phyloP scores from a whole-genome alignment of 805 yeast species.

The Dipodascus albidus region DNA sequence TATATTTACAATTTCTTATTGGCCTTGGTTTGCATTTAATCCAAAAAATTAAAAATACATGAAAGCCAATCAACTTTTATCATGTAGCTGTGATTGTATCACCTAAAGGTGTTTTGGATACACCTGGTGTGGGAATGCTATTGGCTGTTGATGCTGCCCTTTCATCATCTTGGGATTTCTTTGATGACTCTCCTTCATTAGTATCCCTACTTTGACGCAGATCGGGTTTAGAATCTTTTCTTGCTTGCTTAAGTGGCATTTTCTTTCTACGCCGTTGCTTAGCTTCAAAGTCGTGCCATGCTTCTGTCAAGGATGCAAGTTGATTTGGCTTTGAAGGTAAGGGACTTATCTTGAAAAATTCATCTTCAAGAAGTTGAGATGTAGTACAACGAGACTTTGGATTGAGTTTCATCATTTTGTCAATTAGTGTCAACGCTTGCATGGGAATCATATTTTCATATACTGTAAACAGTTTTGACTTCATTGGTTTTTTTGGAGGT shows the following conservation, averaged over 20 bases:
- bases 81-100: background rate
- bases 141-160: background rate
- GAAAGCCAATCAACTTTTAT: background rate
- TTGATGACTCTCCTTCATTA: background rate
- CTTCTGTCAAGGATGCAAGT: constrained; percentile 38
- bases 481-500: constrained; percentile 37
- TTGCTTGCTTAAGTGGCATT: background rate
- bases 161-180: background rate
- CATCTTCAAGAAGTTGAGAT: constrained; percentile 52
- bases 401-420: constrained; percentile 49
- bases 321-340: constrained; percentile 45
- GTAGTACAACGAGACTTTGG: constrained; percentile 64
- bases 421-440: constrained; percentile 49
- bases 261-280: constrained; percentile 57
- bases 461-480: constrained; percentile 29
- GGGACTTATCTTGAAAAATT: constrained; percentile 65
- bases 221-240: background rate
- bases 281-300: constrained; percentile 96
- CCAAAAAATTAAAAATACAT: background rate
- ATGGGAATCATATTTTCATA: constrained; percentile 36
- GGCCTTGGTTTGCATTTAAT: background rate
- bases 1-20: background rate
- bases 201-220: background rate
- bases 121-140: background rate
- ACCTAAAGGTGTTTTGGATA: background rate